phyloP scores from a whole-genome alignment of 2,329 filamentous ascomycete genomes.

The Ustilaginoidea virens region DNA sequence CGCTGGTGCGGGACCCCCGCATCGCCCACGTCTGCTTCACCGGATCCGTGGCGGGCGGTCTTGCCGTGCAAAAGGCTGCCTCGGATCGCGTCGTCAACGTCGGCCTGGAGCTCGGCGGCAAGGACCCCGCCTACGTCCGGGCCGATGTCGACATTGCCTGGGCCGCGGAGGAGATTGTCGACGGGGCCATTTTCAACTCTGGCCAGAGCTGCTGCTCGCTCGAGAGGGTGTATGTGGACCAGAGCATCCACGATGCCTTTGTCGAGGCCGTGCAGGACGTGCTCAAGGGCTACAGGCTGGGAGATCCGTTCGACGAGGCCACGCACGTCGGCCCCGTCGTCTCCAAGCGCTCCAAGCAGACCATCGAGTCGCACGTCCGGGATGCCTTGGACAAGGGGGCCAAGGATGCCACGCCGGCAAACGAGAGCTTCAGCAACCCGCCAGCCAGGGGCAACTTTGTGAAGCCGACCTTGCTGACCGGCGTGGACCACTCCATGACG shows the following conservation, averaged over 20 bases:
- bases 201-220: constrained; percentile 95
- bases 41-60: constrained; percentile 74
- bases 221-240: constrained; percentile 82
- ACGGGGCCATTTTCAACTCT: constrained; percentile 93
- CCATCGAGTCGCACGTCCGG: constrained; percentile 63
- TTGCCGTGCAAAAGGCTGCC: constrained; percentile 74
- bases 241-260: constrained; percentile 70
- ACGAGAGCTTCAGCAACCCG: constrained; percentile 57
- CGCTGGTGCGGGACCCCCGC: constrained; percentile 60
- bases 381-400: constrained; percentile 77
- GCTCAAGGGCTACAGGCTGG: constrained; percentile 66
- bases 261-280: constrained; percentile 66
- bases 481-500: constrained; percentile 67
- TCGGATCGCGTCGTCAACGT: constrained; percentile 73
- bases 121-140: constrained; percentile 84
- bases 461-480: constrained; percentile 65
- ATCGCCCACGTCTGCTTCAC: constrained; percentile 84
- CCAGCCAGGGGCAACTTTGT: constrained; percentile 78
- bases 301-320: constrained; percentile 65
- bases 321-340: constrained; percentile 84
- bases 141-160: constrained; percentile 75
- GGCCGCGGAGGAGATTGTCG: constrained; percentile 89
- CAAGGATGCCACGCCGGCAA: constrained; percentile 68
- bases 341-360: constrained; percentile 60
- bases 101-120: constrained; percentile 82